These are phyloP conservation scores for Blastosporella zonata DNA, from an alignment of 1,284 basidiomycete species.

Conservation along the genomic window DNA sequence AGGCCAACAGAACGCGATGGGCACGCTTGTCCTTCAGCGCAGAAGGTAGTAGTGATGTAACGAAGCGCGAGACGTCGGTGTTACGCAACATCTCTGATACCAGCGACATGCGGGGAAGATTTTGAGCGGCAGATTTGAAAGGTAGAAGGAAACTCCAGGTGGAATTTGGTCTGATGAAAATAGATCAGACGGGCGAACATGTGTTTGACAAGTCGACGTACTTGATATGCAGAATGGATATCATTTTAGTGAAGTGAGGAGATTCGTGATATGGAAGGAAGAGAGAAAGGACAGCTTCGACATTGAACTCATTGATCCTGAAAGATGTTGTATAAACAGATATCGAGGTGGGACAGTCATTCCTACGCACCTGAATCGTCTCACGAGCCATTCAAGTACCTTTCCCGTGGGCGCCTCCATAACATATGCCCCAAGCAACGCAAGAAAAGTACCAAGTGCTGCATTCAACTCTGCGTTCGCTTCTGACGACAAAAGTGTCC, in stretches of 20 bases:
- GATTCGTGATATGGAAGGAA: conserved; percentile 97
- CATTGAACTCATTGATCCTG: conserved; percentile 93
- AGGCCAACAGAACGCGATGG: conserved; percentile 79
- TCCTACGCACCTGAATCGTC: conserved; percentile 77
- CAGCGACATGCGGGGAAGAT: conserved; percentile 65
- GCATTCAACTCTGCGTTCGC: conserved; percentile 62
- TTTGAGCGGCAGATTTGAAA: conserved; percentile 72
- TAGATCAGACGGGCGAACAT: conserved; percentile 1
- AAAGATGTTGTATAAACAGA: background rate
- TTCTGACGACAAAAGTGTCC: conserved; percentile 74
- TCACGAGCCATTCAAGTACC: conserved; percentile 95
- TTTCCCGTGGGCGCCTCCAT: conserved; percentile 82
- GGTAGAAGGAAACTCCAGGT: conserved; percentile 69
- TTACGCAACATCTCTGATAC: conserved; percentile 75
- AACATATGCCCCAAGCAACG: conserved; percentile 76
- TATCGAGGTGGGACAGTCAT: background rate
- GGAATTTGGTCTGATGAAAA: conserved; percentile 42
- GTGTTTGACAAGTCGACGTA: conserved; percentile 32
- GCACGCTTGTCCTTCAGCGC: conserved; percentile 51
- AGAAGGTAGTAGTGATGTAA: conserved; percentile 59
- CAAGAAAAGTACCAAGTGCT: conserved; percentile 64
- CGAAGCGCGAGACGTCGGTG: conserved; percentile 72
- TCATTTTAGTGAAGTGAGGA: conserved; percentile 91
- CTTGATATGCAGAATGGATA: conserved; percentile 82
- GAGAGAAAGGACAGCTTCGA: conserved; percentile 72